Evolutionary conservation across 1,139 yeast genomes (phyloP).

Genomic region (Dujonia santamariae): DNA sequence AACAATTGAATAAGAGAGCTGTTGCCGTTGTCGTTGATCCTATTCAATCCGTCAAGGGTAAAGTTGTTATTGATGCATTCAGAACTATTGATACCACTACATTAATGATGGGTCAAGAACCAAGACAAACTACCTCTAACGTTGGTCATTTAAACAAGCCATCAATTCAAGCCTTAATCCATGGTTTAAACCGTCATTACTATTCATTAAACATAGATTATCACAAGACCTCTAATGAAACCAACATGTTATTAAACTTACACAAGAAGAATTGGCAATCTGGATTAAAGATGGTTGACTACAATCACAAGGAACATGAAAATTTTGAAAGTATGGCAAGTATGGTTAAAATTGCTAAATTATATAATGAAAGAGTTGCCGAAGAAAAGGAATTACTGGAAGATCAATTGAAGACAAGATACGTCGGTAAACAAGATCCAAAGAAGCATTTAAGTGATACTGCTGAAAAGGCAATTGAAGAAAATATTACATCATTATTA

Average conservation of each 20-base stretch:
- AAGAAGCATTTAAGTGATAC: slow-evolving; percentile 94
- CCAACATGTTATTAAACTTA: slow-evolving; percentile 87
- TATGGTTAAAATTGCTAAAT: slow-evolving; percentile 88
- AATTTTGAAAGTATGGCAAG: slow-evolving; percentile 71
- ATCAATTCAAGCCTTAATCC: slow-evolving; percentile 95
- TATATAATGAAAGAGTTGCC: slow-evolving; percentile 84
- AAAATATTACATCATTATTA: slow-evolving; percentile 80
- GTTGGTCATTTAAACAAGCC: slow-evolving; percentile 96
- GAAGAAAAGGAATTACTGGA: slow-evolving; percentile 81
- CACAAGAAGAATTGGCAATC: slow-evolving; percentile 97
- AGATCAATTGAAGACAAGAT: slow-evolving; percentile 89
- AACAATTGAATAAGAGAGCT: slow-evolving; percentile 89
- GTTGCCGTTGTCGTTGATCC: slow-evolving; percentile 99
- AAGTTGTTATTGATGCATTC: slow-evolving; percentile 98
- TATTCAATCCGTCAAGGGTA: slow-evolving; percentile 96
- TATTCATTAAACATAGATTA: slow-evolving; percentile 94
- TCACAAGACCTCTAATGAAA: slow-evolving; percentile 88
- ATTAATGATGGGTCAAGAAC: slow-evolving; percentile 94
- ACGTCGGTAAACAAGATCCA: slow-evolving; percentile 98
- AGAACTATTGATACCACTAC: slow-evolving; percentile 87
- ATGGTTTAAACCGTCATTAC: slow-evolving; percentile 95
- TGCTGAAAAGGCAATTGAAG: slow-evolving; percentile 82
- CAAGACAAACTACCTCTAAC: slow-evolving; percentile 95
- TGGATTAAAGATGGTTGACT: slow-evolving; percentile 78
- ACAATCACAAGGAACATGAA: slow-evolving; percentile 71